phyloP scores from a whole-genome alignment of 2,329 filamentous ascomycete genomes.

The Rhinocladiella similis region DNA sequence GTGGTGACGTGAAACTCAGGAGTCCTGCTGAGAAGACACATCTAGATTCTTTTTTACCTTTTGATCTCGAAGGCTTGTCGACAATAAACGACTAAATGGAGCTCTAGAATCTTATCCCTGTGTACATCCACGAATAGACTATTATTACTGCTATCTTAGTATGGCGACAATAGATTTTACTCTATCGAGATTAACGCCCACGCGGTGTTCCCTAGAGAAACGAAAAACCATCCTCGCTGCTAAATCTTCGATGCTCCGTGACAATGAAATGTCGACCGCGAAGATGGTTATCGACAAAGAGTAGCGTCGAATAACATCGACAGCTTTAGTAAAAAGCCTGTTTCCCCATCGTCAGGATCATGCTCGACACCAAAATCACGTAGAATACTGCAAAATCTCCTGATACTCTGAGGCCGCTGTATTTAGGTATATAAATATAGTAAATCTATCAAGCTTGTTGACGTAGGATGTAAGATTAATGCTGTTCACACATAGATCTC shows the following conservation, averaged over 20 bases:
- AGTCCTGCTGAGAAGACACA: too few relatives aligned
- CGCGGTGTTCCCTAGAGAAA: not conserved
- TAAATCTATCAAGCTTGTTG: not conserved
- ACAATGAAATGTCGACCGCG: not conserved
- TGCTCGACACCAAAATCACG: not conserved
- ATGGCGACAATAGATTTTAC: not conserved
- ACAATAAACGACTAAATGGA: constrained; percentile 52
- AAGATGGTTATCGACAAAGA: not conserved
- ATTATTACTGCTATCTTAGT: not conserved
- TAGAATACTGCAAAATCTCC: not conserved
- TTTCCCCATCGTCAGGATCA: not conserved
- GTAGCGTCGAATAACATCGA: not conserved
- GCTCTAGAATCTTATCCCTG: constrained; percentile 31
- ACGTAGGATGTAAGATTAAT: not conserved
- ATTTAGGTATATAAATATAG: not conserved
- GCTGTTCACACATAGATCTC: not conserved
- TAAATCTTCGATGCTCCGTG: not conserved
- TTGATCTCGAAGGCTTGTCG: too few relatives aligned
- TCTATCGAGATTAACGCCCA: not conserved
- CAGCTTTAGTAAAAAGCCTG: not conserved
- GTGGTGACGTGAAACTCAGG: not conserved
- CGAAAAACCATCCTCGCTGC: not conserved
- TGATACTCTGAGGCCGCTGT: not conserved
- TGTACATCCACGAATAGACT: not conserved
- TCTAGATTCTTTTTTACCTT: too few relatives aligned